Evolutionary conservation across 257 asterid species (phyloP), one percentile per base, ranked within the genome.

Genomic region (Solanum microdontum): DNA sequence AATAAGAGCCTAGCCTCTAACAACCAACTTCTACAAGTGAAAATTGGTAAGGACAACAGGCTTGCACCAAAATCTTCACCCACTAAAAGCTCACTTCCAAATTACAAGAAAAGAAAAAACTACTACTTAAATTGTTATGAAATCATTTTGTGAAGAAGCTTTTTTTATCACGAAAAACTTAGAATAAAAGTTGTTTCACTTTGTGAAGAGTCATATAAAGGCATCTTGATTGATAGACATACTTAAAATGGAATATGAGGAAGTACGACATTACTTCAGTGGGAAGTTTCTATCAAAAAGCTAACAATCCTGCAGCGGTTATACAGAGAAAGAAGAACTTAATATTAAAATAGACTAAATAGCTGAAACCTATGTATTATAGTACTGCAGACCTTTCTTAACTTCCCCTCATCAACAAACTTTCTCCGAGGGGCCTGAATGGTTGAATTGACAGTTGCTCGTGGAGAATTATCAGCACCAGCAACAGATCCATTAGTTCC

Each of bases 391-490:
- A 96, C 98, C 99, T 96, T 97, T 91, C 99, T 95, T 33, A 97
- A 72, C 87, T 97, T 97, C 80, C 98, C 99, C 90, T 96, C 99
- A 39, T 97, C 99, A 72, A 97, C 98, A 91, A 97, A 90, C 91
- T 97, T 97, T 89, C 99, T 95, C 91, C 98, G 92, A 87, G 98
- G 99, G 89, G 96, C 96, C 84, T 95, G 93, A 70, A 93, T 87
- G 68, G 93, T 89, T 84, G 98, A 88, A 92, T 93, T 94, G 87
- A 94, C 90, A 23, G 92, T 55, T 87, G 90, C 90, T 86, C 97
- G 92, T 74, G 96, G 93, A 86, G 99, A 93, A 88, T 80, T 93
- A 91, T 97, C 98, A 89, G 93, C 90, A 85, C 95, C 96, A 86
- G 88, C 86, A 34, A 91, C 89, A 92, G 93, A 93, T 87, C 89